Base-by-base conservation (phyloP, 1,284 basidiomycete genomes). In the Ustilago bromivora region DNA sequence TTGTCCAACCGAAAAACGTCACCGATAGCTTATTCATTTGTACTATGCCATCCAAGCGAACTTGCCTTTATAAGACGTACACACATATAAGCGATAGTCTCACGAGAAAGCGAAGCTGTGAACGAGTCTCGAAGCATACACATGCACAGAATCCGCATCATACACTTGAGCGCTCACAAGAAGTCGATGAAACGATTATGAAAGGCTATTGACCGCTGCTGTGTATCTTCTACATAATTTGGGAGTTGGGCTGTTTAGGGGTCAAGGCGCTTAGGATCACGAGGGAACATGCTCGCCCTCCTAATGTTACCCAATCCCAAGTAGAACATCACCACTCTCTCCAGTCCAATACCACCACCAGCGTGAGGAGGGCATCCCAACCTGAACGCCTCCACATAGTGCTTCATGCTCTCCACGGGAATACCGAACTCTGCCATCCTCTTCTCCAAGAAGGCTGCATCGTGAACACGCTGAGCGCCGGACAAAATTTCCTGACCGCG, bases 401-500 rank as follows among this genome's bases (percentile, higher is more conserved):
- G 90, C 86, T 92, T 91, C 94, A 98, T 96, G 41, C 90, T 91
- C 56, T 91, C 91, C 4, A 94, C 94, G 82, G 95, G 92, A 71
- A 97, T 91, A 63, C 89, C 89, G 58, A 89, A 89, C 61, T 87
- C 88, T 78, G 87, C 88, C 95, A 96, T 97, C 87, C 93, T 91
- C 88, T 93, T 91, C 70, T 90, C 90, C 69, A 99, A 90, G 74
- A 96, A 89, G 15, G 88, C 88, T 6, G 96, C 91, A 83, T 98
- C 95, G 88, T 99, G 97, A 61, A 98, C 91, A 89, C 96, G 94
- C 87, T 99, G 96, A 19, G 96, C 96, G 17, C 96, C 96, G 2
- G 95, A 98, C 35, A 99, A 89, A 83, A 99, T 98, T 88, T 99
- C 96, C 88, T 99, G 95, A 13, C 96, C 96, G 47, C 96, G 92